These are phyloP conservation scores for Acidomyces sp. DNA, from an alignment of 495 filamentous ascomycete genomes.

Conservation along the genomic window DNA sequence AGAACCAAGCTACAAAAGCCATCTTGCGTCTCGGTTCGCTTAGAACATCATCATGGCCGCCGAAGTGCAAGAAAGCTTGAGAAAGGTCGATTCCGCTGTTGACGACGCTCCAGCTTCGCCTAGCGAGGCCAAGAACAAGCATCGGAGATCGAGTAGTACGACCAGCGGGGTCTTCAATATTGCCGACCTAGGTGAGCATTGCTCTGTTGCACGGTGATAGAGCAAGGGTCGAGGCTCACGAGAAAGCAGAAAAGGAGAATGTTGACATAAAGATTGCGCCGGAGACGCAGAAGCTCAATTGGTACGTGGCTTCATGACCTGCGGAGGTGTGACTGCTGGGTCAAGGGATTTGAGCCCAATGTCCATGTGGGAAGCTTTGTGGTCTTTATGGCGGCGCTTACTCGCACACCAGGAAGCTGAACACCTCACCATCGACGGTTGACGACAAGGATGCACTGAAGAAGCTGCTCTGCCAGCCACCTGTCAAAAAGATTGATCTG, in stretches of 20 bases:
- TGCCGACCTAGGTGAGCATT: slow-evolving; percentile 61
- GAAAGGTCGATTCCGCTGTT: slow-evolving; percentile 79
- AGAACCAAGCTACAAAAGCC: too few species aligned
- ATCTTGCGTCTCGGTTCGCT: too few species aligned
- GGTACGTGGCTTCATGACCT: too few species aligned
- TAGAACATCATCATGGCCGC: slow-evolving; percentile 19
- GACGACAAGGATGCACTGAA: slow-evolving; percentile 74
- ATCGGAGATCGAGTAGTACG: slow-evolving; percentile 55
- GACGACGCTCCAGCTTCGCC: slow-evolving; percentile 59
- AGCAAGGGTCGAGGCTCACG: slow-evolving; percentile 15
- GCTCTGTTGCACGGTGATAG: neutral
- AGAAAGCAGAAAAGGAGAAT: slow-evolving; percentile 54
- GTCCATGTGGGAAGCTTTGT: neutral
- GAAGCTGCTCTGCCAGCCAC: slow-evolving; percentile 62
- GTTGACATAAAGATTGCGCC: slow-evolving; percentile 66
- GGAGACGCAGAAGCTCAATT: slow-evolving; percentile 81
- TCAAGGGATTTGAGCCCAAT: too few species aligned
- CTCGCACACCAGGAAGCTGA: slow-evolving; percentile 54
- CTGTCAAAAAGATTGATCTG: slow-evolving; percentile 86
- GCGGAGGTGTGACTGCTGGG: too few species aligned
- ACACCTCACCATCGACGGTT: slow-evolving; percentile 61
- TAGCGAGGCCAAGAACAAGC: slow-evolving; percentile 47
- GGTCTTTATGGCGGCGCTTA: slow-evolving; percentile 12
- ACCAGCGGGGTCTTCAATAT: slow-evolving; percentile 63
- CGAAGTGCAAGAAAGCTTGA: slow-evolving; percentile 34